phyloP scores from a whole-genome alignment of 371 early-diverging fungal species.

The Mucor indicus region DNA sequence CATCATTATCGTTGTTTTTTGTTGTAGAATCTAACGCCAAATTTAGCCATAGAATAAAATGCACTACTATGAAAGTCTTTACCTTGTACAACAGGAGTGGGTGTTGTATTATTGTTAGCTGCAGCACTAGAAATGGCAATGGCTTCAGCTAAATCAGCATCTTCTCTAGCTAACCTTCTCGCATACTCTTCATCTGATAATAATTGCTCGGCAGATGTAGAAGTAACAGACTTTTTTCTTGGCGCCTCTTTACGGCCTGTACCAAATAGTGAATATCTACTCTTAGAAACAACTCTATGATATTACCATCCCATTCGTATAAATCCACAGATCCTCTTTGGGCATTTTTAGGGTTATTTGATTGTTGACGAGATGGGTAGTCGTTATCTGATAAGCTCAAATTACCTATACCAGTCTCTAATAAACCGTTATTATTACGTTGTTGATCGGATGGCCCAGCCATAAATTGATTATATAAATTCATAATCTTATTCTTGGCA shows the following conservation, averaged over 20 bases:
- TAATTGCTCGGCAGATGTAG: slow-evolving; percentile 24
- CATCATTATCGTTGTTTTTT: too few relatives aligned
- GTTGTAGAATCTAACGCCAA: too few relatives aligned
- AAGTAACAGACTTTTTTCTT: slow-evolving; percentile 5
- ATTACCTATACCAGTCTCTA: slow-evolving; percentile 13
- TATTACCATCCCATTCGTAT: slow-evolving; percentile 23
- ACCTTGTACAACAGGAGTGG: too few relatives aligned
- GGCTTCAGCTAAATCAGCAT: neutral
- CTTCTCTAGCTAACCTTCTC: slow-evolving; percentile 25
- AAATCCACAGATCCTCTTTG: slow-evolving; percentile 9
- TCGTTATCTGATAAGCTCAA: slow-evolving; percentile 10
- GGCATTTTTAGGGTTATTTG: slow-evolving; percentile 2
- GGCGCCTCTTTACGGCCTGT: neutral
- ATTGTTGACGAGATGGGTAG: neutral
- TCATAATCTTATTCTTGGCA: slow-evolving; percentile 40
- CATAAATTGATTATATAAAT: slow-evolving; percentile 32
- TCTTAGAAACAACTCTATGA: too few relatives aligned
- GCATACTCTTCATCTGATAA: slow-evolving; percentile 34
- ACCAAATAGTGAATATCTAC: neutral
- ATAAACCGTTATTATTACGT: neutral
- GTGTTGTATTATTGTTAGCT: neutral
- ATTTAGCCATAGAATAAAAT: too few relatives aligned
- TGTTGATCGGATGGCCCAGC: slow-evolving; percentile 3
- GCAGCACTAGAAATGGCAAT: too few relatives aligned
- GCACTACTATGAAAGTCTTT: too few relatives aligned